Base-by-base conservation (phyloP, 345 rosid genomes). In the Moringa oleifera region DNA sequence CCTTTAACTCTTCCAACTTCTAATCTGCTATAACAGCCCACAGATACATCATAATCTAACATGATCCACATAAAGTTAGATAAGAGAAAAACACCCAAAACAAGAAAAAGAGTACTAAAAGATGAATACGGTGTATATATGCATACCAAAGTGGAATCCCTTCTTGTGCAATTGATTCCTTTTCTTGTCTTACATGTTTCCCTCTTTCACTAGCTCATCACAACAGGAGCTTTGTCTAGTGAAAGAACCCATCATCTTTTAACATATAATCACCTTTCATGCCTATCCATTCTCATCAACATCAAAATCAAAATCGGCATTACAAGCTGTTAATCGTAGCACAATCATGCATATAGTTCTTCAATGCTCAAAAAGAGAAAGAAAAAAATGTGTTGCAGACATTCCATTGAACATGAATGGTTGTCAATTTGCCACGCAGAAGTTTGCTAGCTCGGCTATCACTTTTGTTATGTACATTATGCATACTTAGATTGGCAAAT, bases 91-190 rank as follows among this genome's bases (percentile, higher is more conserved):
- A 22, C 33, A 2, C 33, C 33, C n/a, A n/a, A n/a, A n/a, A n/a
- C n/a, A n/a, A n/a, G n/a, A n/a, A n/a, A 28, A 8, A 28, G 33
- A 28, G 33, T 28, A 8, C n/a, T 28, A 10, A 59, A 68, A 72
- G 77, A 70, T 53, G 66, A 66, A 69, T 68, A 71, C 65, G 57
- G 50, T 19, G n/a, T n/a, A n/a, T n/a, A n/a, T n/a, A n/a, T 47
- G 7, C 68, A 65, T 59, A n/a, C n/a, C 67, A 63, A 78, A 72
- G 61, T 41, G 66, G 81, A 65, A 65, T 2, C 65, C 65, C 41
- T 63, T 66, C 64, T 41, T 23, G 65, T 31, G 21, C 62, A 53
- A 61, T 63, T 59, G 58, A 64, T 75, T 75, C 75, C 50, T 55
- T 69, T 51, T 25, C 5, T 28, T 28, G 3, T 28, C 8, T 2